These are phyloP conservation scores for Phytophthora boehmeriae DNA, from an alignment of 352 stramenopile genomes.

Conservation along the genomic window DNA sequence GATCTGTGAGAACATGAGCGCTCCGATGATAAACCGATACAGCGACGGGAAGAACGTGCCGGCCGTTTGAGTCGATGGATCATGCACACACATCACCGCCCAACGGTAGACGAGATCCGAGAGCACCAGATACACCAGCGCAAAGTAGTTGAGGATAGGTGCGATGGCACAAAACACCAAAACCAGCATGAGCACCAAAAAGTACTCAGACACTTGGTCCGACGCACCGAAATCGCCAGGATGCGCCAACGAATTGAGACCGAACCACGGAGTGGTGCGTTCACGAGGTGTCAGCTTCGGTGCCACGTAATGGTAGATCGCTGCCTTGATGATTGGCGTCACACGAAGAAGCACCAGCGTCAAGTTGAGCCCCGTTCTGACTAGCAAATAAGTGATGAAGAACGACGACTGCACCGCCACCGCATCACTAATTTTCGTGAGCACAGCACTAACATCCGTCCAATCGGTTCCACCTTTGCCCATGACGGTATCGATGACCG, in stretches of 20 bases:
- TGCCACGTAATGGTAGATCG: constrained; percentile 77
- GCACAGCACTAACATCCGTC: constrained; percentile 46
- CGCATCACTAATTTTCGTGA: constrained; percentile 61
- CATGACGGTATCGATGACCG: constrained; percentile 73
- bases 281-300: constrained; percentile 85
- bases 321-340: constrained; percentile 71
- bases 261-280: constrained; percentile 70
- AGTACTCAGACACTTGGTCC: constrained; percentile 72
- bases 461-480: constrained; percentile 53
- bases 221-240: constrained; percentile 66
- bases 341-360: constrained; percentile 75
- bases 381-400: constrained; percentile 83
- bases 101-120: constrained; percentile 82
- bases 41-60: constrained; percentile 81
- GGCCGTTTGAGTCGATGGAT: constrained; percentile 70
- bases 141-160: constrained; percentile 84
- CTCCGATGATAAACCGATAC: constrained; percentile 81
- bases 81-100: constrained; percentile 70
- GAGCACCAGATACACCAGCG: constrained; percentile 67
- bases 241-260: constrained; percentile 58
- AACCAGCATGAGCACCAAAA: constrained; percentile 75
- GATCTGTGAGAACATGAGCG: constrained; percentile 79
- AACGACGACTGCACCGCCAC: constrained; percentile 81
- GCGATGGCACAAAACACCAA: constrained; percentile 78
- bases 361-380: constrained; percentile 75